Conservation (phyloP, 306 rosid genomes). For the Glycine soja region DNA sequence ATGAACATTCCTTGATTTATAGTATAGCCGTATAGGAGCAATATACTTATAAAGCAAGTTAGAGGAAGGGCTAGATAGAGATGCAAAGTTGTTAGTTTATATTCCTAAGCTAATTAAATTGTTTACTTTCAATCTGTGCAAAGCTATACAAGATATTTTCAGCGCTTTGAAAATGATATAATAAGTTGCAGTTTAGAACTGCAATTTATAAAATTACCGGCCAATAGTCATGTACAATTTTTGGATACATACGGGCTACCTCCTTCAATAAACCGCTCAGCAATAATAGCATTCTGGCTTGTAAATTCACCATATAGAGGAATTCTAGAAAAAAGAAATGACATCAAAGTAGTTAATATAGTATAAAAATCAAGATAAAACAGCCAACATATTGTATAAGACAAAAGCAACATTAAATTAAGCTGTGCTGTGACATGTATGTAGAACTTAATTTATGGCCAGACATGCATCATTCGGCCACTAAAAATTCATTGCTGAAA, state of each 20-base stretch:
- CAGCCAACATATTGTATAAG: background rate
- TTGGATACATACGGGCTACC: slow-evolving; percentile 99
- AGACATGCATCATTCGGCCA: background rate
- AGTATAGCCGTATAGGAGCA: background rate
- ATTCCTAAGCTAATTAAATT: background rate
- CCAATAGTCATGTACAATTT: slow-evolving; percentile 47
- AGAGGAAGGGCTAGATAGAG: slow-evolving; percentile 16
- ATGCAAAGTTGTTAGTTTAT: slow-evolving; percentile 16
- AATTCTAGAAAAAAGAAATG: slow-evolving; percentile 60
- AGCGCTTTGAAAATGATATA: slow-evolving; percentile 25
- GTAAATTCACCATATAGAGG: slow-evolving; percentile 92
- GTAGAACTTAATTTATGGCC: slow-evolving; percentile 1
- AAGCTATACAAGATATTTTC: background rate
- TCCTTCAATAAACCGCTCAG: slow-evolving; percentile 99
- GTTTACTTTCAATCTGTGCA: slow-evolving; percentile 25
- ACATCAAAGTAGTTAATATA: slow-evolving; percentile 26
- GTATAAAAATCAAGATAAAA: slow-evolving; percentile 29
- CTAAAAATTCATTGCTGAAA: background rate
- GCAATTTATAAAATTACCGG: slow-evolving; percentile 46
- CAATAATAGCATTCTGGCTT: slow-evolving; percentile 88
- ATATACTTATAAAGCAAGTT: slow-evolving; percentile 7
- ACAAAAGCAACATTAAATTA: slow-evolving; percentile 10
- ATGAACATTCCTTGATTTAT: background rate
- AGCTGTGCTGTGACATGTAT: background rate
- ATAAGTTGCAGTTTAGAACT: slow-evolving; percentile 26